Evolutionary conservation across 2,329 filamentous ascomycete species (phyloP), one percentile per base, ranked within the genome.

Genomic region (Herpotrichia juniperi): DNA sequence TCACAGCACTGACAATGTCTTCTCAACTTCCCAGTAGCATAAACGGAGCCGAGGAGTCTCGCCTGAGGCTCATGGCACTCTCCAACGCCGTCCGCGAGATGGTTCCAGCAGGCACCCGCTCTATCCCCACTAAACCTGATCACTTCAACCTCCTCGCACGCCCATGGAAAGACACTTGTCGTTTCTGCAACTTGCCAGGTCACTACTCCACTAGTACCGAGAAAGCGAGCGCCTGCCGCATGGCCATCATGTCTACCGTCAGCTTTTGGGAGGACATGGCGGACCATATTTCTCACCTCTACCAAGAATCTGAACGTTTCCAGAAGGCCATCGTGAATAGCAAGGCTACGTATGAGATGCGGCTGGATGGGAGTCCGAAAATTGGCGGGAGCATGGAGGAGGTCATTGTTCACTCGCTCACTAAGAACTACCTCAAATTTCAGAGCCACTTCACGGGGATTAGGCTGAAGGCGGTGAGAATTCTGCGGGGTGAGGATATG

Each of bases 131-230:
- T 1, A 25, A 42, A 9, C 59, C 56, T 16, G 17, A 42, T 4
- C 46, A 44, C 57, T 58, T 58, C 42, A 64, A 65, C 45, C 32
- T 64, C 3, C 61, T 65, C 30, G 59, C 59, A 12, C 57, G 56
- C n/a, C 53, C 57, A n/a, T 16, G 39, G n/a, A n/a, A 26, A 25
- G 21, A 37, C n/a, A 11, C 30, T n/a, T 64, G 61, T 42, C 46
- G 51, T 17, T 37, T 66, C 53, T 64, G 62, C 49, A 37, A 50
- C 12, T 52, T 58, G n/a, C 56, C 61, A 6, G 61, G 62, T n/a
- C 62, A 64, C 42, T 26, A 57, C 2, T 56, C 50, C 16, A 1
- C 22, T 25, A 49, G 57, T 28, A 46, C 59, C 51, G 40, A 53
- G 14, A 48, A 56, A 4, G 40, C 59, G 3, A 26, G 39, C 12